phyloP scores from a whole-genome alignment of 2,329 filamentous ascomycete species.

The Calonectria multiphialidica region DNA sequence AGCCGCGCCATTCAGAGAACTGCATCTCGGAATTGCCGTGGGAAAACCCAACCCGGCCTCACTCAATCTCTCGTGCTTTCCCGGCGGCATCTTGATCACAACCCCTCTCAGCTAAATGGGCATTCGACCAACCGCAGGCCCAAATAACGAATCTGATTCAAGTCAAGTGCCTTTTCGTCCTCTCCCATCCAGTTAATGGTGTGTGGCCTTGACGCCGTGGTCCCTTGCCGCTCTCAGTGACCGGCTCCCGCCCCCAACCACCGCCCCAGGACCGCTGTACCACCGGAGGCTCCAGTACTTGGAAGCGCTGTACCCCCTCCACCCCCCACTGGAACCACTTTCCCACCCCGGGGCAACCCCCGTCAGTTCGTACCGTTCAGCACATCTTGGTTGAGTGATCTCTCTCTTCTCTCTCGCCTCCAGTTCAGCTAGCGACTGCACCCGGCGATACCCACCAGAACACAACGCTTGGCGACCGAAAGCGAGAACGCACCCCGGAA shows the following conservation, averaged over 20 bases:
- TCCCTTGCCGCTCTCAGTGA: constrained; percentile 41
- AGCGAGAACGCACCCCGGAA: constrained; percentile 15
- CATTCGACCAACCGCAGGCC: constrained; percentile 35
- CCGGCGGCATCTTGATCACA: constrained; percentile 15
- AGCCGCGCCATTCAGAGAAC: not conserved
- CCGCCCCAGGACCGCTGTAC: constrained; percentile 30
- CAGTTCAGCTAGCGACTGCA: constrained; percentile 1
- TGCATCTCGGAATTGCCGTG: constrained; percentile 36
- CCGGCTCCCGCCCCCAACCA: constrained; percentile 33
- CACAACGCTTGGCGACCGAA: constrained; percentile 18
- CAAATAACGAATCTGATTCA: constrained; percentile 27
- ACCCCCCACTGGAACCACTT: constrained; percentile 28
- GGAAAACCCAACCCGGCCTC: constrained; percentile 14
- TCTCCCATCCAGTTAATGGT: constrained; percentile 31
- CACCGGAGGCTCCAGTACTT: constrained; percentile 37
- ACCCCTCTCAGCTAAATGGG: constrained; percentile 18
- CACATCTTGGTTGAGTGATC: constrained; percentile 9
- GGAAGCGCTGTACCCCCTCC: constrained; percentile 36
- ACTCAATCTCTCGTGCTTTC: constrained; percentile 23
- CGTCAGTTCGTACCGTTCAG: constrained; percentile 17
- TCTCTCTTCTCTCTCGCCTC: too few relatives aligned
- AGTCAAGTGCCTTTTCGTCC: constrained; percentile 29
- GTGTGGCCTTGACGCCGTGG: constrained; percentile 41
- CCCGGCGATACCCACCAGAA: constrained; percentile 21
- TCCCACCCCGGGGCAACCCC: constrained; percentile 8